Evolutionary conservation across 495 filamentous ascomycete genomes (phyloP), one percentile per base, ranked within the genome.

Genomic region (Penicillium arizonense): DNA sequence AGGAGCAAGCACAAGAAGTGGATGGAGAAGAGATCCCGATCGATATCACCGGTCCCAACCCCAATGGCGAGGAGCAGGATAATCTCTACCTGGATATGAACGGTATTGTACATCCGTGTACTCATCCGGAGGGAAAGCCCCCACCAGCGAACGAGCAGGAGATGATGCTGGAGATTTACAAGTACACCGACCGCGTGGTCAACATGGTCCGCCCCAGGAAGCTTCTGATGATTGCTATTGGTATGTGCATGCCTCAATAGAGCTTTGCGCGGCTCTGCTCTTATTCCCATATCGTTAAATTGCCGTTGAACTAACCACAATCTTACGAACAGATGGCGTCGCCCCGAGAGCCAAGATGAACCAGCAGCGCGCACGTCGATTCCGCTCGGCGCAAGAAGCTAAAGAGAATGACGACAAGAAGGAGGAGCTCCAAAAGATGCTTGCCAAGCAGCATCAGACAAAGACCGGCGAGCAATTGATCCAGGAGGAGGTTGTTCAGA

Each of bases 61-160:
- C 94, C 5, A 99, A 99, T 74, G 92, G 91, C 69, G 94, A 97
- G 70, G 92, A 97, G 67, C 89, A 93, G 62, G 93, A 99, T 71
- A 99, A 97, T 64, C 79, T 99, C 3, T 99, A 97, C 64, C 82
- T 99, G 46, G 94, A 99, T 65, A 97, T 99, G 94, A 99, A 99
- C 75, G 94, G 94, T 67, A 99, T 99, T 58, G 94, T 99, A 39
- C 94, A 99, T 81, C 95, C 95, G 2, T 99, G 94, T 75, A 96
- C 92, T 5, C 94, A 99, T 72, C 94, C 94, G 2, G 94, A 99
- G 71, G 93, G 97, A 57, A 86, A 81, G 53, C 90, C 94, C 3
- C 82, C 94, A 4, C 94, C 94, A 24, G 87, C 87, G 61, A 91
- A 90, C 37, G 94, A 99, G 76, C 89, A 94, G 69, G 94, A 97